Evolutionary conservation across 2,329 filamentous ascomycete genomes (phyloP), one percentile per base, ranked within the genome.

Genomic region (Aureobasidium sp.): DNA sequence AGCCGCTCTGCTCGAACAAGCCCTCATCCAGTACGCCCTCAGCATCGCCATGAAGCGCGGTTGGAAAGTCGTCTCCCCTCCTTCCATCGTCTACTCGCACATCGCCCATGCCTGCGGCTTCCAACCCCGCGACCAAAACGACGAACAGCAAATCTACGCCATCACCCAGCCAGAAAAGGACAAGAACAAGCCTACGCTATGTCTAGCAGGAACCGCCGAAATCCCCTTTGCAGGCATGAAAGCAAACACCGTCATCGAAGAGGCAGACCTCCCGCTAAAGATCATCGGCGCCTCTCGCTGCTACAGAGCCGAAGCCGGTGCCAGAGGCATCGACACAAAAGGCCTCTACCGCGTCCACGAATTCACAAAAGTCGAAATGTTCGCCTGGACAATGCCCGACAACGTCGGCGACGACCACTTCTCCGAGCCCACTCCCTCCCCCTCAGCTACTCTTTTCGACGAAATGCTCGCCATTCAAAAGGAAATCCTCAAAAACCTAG

Each of bases 341-440:
- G 94, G 94, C 5, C 79, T 99, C 1, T 99, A 97, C 76, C 88
- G 94, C 31, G 94, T 99, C 3, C 94, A 99, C 76, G 94, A 99
- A 76, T 99, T 99, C 76, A 96, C 91, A 31, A 99, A 99, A 74
- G 93, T 99, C 0, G 94, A 99, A 75, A 87, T 99, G 80, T 97
- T 99, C 72, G 91, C 89, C 0, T 99, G 94, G 94, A 88, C 90
- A 5, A 69, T 81, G 34, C 85, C 89, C 1, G 80, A 84, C 59
- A 71, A 64, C 17, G 63, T 68, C 47, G 27, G 65, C 17, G 62
- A 58, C 25, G 68, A 68, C 27, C 67, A 69, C 12, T 73, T 73
- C 53, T 69, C 65, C 45, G 65, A 65, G 5, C 62, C 63, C 11
- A 53, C 48, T 6, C 55, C 14, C 67, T 76, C 67, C 51, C 76